Percentiles rank a stretch among this genome's conserved stretches.
These are phyloP conservation scores for Sclerotinia borealis DNA, from an alignment of 2,329 filamentous ascomycete species.

Conservation along the genomic window DNA sequence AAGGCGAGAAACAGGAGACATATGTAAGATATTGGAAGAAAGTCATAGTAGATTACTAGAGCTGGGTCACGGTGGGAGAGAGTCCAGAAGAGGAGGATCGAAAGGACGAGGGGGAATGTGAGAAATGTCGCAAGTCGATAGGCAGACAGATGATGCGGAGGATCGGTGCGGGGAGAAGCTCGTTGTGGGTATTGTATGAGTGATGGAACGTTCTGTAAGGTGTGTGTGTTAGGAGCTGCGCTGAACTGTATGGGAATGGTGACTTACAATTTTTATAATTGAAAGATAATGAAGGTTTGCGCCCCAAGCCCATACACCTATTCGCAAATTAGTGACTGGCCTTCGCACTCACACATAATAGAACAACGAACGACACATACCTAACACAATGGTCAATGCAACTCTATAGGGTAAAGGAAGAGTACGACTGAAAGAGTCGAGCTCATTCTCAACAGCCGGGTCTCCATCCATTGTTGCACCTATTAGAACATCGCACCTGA, in stretches of 20 bases:
- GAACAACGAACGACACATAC: conserved; percentile 41
- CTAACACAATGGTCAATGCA: conserved; percentile 76
- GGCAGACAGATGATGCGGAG: conserved; percentile 71
- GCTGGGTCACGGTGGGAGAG: conserved; percentile 65
- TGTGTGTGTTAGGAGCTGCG: conserved; percentile 18
- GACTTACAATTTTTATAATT: conserved; percentile 63
- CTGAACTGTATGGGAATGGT: not conserved
- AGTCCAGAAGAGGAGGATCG: conserved; percentile 76
- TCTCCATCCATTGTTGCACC: conserved; percentile 61
- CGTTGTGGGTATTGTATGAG: conserved; percentile 82
- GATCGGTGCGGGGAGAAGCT: conserved; percentile 56
- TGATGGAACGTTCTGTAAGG: conserved; percentile 63
- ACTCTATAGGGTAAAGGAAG: conserved; percentile 88
- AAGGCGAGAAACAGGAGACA: conserved; percentile 65
- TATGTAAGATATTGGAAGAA: conserved; percentile 81
- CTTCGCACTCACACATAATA: conserved; percentile 1
- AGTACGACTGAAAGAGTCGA: conserved; percentile 81
- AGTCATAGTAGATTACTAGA: conserved; percentile 71
- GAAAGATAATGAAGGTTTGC: conserved; percentile 84
- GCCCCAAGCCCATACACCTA: conserved; percentile 93
- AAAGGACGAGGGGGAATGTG: conserved; percentile 62
- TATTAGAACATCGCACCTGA: conserved; percentile 27
- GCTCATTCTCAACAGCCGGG: conserved; percentile 59
- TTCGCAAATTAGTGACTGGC: conserved; percentile 16
- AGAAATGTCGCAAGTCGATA: conserved; percentile 81